Evolutionary conservation across 2,329 filamentous ascomycete genomes (phyloP).

Genomic region (Pseudogymnoascus sp.): DNA sequence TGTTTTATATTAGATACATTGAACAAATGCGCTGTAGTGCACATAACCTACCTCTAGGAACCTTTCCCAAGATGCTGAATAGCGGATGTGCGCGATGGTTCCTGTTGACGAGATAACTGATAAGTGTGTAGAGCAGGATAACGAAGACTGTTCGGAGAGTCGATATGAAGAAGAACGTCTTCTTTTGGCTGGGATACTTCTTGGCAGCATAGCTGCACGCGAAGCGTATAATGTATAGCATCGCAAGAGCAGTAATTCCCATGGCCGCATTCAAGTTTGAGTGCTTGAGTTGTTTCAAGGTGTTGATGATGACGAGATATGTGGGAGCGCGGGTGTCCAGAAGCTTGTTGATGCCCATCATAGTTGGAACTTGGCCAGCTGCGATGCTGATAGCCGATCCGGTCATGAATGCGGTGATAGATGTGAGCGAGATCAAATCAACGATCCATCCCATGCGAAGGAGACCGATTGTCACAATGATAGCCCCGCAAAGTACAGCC

Average conservation of each 20-base stretch:
- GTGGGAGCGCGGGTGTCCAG: conserved; percentile 64
- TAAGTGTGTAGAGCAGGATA: conserved; percentile 83
- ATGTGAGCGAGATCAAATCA: conserved; percentile 82
- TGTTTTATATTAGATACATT: conserved; percentile 20
- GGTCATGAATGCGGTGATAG: conserved; percentile 94
- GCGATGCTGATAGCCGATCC: conserved; percentile 87
- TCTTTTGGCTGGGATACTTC: conserved; percentile 59
- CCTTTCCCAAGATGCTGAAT: conserved; percentile 65
- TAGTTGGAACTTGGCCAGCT: conserved; percentile 68
- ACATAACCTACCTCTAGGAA: conserved; percentile 57
- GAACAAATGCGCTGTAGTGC: not conserved
- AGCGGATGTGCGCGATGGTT: conserved; percentile 51
- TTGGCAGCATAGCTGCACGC: conserved; percentile 57
- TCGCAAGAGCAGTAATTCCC: conserved; percentile 69
- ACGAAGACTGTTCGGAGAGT: conserved; percentile 87
- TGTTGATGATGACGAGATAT: conserved; percentile 77
- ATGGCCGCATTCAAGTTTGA: conserved; percentile 74
- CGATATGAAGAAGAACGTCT: conserved; percentile 79
- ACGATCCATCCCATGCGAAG: conserved; percentile 81
- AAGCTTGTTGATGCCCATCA: conserved; percentile 64
- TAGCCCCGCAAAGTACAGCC: conserved; percentile 65
- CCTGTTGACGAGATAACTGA: conserved; percentile 78
- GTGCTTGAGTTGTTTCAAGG: conserved; percentile 59
- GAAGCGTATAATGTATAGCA: conserved; percentile 69
- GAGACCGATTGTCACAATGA: conserved; percentile 72